These are phyloP conservation scores for Nicotiana benthamiana DNA, from an alignment of 257 asterid genomes.

Conservation along the genomic window DNA sequence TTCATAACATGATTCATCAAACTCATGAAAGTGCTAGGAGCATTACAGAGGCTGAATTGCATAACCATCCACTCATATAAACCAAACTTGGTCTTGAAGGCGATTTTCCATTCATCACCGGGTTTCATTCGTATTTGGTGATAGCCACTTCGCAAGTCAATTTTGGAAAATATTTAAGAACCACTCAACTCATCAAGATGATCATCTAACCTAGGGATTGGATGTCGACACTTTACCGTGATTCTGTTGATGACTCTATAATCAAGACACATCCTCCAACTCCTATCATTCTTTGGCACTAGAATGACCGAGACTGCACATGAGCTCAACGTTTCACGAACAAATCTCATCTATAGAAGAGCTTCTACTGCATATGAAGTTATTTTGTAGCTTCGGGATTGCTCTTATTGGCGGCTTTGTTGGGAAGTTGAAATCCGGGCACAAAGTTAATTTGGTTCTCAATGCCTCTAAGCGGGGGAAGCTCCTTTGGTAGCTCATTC, in stretches of 20 bases:
- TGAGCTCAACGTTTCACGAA: too few relatives aligned
- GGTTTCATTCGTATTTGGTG: not conserved
- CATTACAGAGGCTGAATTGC: not conserved
- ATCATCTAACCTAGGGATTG: not conserved
- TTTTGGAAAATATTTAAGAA: not conserved
- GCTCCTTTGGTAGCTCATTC: too few relatives aligned
- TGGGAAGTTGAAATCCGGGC: not conserved
- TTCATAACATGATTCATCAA: too few relatives aligned
- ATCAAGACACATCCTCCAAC: too few relatives aligned
- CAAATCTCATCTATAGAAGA: too few relatives aligned
- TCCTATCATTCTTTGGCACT: too few relatives aligned
- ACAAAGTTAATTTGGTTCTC: not conserved
- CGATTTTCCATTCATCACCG: conserved; percentile 1
- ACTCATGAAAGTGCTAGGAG: too few relatives aligned
- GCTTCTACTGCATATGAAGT: too few relatives aligned
- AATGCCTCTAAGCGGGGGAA: not conserved
- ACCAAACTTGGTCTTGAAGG: not conserved
- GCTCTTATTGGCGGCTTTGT: too few relatives aligned
- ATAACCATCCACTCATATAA: too few relatives aligned
- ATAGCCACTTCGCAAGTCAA: not conserved
- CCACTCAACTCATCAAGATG: not conserved
- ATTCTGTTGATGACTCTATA: not conserved
- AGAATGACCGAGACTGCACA: too few relatives aligned
- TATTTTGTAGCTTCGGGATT: too few relatives aligned
- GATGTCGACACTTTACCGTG: not conserved